phyloP scores from a whole-genome alignment of 768 basidiomycete species.

The Naganishia onofrii region DNA sequence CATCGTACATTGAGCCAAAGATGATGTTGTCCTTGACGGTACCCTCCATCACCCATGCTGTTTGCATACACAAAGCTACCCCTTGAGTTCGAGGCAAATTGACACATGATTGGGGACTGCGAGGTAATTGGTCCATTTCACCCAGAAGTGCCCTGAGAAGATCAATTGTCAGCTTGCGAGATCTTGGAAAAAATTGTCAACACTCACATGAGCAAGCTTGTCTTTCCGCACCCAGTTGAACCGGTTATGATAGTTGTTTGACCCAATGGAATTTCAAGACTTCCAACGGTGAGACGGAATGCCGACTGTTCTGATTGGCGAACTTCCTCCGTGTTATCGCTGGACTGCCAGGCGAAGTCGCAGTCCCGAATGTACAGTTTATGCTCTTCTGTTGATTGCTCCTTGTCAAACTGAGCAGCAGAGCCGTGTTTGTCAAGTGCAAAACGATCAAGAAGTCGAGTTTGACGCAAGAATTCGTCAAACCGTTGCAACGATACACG shows the following conservation, averaged over 20 bases:
- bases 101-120: conserved; percentile 60
- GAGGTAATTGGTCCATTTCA: conserved; percentile 53
- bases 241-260: conserved; percentile 53
- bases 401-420: background rate
- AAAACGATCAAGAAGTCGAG: conserved; percentile 51
- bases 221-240: conserved; percentile 53
- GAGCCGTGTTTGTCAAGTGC: conserved; percentile 23
- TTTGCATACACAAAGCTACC: conserved; percentile 77
- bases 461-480: conserved; percentile 56
- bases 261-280: conserved; percentile 51
- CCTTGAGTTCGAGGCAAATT: conserved; percentile 68
- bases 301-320: background rate
- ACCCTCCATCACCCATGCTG: conserved; percentile 80
- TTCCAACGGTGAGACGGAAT: conserved; percentile 40
- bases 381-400: background rate
- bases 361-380: conserved; percentile 1
- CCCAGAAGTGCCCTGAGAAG: conserved; percentile 49
- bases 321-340: conserved; percentile 23
- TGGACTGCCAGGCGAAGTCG: conserved; percentile 55
- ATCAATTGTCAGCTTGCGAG: background rate
- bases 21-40: conserved; percentile 59
- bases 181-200: conserved; percentile 29
- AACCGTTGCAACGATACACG: conserved; percentile 68
- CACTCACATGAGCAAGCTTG: conserved; percentile 30
- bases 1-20: conserved; percentile 56